Base-by-base conservation (phyloP, 139 green algal genomes). In the Raphidocelis subcapitata region DNA sequence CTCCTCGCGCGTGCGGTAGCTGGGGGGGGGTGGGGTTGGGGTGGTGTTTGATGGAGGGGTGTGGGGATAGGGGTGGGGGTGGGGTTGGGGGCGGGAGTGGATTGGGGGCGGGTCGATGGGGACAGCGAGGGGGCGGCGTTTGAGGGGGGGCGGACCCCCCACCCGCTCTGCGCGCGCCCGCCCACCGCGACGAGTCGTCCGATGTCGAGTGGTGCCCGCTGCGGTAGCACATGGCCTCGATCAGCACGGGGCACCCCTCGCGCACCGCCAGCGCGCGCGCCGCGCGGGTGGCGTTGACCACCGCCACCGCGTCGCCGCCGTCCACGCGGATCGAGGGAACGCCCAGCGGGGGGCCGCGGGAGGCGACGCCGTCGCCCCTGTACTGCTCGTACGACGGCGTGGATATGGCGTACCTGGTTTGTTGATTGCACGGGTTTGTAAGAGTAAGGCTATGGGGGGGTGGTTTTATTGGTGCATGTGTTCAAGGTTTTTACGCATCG, bases 201-300 rank as follows among this genome's bases (percentile, higher is more conserved):
- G 79, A 92, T 1, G 93, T 98, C 4, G 88, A 95, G 72, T 98
- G 94, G 83, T 98, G 94, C 1, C 94, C 94, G 15, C 47, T 81
- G 24, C 94, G 85, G 76, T 98, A 98, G 35, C 82, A 91, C 90
- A 97, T 95, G 14, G 82, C 82, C 86, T 96, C 92, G 3, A 97
- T 72, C 32, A 97, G 72, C 2, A 95, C 89, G 3, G 92, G 92
- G 24, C 78, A 86, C 26, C 57, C 74, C 28, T 76, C 46, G 36
- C 79, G 57, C 52, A 90, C 24, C 0, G 82, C 89, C 1, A 85
- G 63, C 14, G 60, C 23, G 23, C 91, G 73, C 4, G 92, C 92
- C 64, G 82, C 86, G 3, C 28, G 57, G 0, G 82, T 83, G 1
- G 92, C 93, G 14, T 86, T 85, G 80, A 92, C 95, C 62, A 98